Evolutionary conservation across 345 rosid species (phyloP).

Genomic region (Gossypium rotundifolium): DNA sequence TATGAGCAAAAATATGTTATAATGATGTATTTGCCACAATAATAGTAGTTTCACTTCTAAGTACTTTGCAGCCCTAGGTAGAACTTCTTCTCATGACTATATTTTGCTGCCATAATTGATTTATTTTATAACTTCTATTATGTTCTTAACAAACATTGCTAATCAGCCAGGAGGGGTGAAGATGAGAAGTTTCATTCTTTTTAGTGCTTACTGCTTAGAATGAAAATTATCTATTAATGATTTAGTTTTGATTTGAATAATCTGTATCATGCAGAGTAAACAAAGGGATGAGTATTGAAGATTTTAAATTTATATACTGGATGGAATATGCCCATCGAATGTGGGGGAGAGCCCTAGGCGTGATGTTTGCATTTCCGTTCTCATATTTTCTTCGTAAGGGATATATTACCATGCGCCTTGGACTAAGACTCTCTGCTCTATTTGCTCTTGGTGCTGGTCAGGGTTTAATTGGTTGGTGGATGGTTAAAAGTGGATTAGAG

Average conservation of each 20-base stretch:
- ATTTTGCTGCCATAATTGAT: background rate
- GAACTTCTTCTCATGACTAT: background rate
- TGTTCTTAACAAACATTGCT: background rate
- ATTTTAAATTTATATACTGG: constrained; percentile 95
- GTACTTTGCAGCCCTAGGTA: constrained; percentile 5
- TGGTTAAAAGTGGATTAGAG: constrained; percentile 99
- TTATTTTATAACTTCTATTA: background rate
- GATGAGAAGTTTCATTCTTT: background rate
- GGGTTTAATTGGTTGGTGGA: constrained; percentile 99
- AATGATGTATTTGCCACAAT: background rate
- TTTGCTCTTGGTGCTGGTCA: constrained; percentile 97
- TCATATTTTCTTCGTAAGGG: constrained; percentile 85
- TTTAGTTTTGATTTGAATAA: background rate
- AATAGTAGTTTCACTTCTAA: background rate
- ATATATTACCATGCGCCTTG: constrained; percentile 75
- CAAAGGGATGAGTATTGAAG: constrained; percentile 87
- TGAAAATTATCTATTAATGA: background rate
- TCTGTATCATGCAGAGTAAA: constrained; percentile 46
- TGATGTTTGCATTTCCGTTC: constrained; percentile 96
- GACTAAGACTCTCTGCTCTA: constrained; percentile 64
- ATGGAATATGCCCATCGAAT: constrained; percentile 96
- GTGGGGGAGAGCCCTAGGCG: constrained; percentile 98
- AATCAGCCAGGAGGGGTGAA: background rate
- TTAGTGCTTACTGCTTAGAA: background rate
- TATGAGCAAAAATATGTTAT: background rate